Conservation (phyloP, 352 stramenopile genomes). For the Phytopythium mirpurense region DNA sequence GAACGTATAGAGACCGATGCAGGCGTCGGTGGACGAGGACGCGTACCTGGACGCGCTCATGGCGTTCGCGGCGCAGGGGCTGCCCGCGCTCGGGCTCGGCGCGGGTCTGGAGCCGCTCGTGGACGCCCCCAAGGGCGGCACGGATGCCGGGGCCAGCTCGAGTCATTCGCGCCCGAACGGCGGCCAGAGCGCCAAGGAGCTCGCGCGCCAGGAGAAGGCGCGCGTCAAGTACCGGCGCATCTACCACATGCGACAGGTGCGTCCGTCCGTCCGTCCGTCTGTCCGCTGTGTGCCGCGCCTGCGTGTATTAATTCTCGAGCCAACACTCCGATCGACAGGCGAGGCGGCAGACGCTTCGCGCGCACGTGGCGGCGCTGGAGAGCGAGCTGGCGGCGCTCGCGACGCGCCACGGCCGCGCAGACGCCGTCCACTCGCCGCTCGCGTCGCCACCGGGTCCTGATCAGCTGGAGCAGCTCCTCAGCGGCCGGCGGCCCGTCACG, state of each 20-base stretch:
- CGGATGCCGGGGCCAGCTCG: neutral
- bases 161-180: neutral
- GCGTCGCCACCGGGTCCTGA: neutral
- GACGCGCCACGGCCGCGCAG: neutral
- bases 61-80: constrained; percentile 2
- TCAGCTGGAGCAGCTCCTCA: neutral
- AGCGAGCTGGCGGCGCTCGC: neutral
- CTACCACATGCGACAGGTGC: constrained; percentile 4
- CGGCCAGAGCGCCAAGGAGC: neutral
- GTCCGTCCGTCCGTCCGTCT: neutral
- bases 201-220: constrained; percentile 3
- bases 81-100: neutral
- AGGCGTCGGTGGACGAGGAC: constrained; percentile 3
- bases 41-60: constrained; percentile 5
- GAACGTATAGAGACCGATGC: no score
- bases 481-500: neutral
- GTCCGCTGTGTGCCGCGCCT: no score
- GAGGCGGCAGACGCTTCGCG: constrained; percentile 2
- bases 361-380: neutral
- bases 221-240: constrained; percentile 5
- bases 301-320: no score
- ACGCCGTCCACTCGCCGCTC: neutral
- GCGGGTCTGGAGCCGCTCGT: neutral
- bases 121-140: neutral
- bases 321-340: no score